These are phyloP conservation scores for Anaeromyces robustus DNA, from an alignment of 192 early-diverging fungal species.

Conservation along the genomic window DNA sequence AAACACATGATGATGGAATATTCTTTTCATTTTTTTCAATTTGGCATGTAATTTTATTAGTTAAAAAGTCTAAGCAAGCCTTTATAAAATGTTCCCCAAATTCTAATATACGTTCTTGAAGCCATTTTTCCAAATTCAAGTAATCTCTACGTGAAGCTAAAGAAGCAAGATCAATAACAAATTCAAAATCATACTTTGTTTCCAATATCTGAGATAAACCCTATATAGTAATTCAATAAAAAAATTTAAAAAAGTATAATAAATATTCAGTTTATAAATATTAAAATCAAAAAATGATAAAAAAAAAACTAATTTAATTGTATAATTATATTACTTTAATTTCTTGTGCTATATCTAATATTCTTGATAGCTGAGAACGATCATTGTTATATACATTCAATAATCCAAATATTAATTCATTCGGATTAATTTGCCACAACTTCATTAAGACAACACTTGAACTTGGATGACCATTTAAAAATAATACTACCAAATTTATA, in stretches of 20 bases:
- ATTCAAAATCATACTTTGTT: constrained; percentile 34
- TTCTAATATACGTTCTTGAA: constrained; percentile 49
- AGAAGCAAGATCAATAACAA: constrained; percentile 64
- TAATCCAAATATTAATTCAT: constrained; percentile 40
- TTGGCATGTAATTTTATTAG: constrained; percentile 38
- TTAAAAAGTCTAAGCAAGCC: constrained; percentile 60
- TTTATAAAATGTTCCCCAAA: constrained; percentile 48
- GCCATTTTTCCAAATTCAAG: constrained; percentile 72
- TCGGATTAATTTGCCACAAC: constrained; percentile 50
- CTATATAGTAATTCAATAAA: constrained; percentile 11
- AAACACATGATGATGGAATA: constrained; percentile 18
- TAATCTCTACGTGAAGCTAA: constrained; percentile 62
- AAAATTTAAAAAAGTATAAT: not conserved
- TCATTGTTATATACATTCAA: constrained; percentile 61
- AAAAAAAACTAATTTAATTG: not conserved
- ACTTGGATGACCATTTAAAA: constrained; percentile 45
- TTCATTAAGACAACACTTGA: constrained; percentile 48
- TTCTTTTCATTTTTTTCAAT: constrained; percentile 20
- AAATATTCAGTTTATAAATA: not conserved
- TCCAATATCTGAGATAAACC: constrained; percentile 55
- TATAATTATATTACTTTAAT: constrained; percentile 32
- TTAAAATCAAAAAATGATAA: not conserved
- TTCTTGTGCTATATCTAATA: constrained; percentile 66
- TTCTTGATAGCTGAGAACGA: constrained; percentile 32
- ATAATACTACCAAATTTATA: constrained; percentile 37